Conservation (phyloP, 2,329 filamentous ascomycete genomes). For the Rachicladosporium sp. region DNA sequence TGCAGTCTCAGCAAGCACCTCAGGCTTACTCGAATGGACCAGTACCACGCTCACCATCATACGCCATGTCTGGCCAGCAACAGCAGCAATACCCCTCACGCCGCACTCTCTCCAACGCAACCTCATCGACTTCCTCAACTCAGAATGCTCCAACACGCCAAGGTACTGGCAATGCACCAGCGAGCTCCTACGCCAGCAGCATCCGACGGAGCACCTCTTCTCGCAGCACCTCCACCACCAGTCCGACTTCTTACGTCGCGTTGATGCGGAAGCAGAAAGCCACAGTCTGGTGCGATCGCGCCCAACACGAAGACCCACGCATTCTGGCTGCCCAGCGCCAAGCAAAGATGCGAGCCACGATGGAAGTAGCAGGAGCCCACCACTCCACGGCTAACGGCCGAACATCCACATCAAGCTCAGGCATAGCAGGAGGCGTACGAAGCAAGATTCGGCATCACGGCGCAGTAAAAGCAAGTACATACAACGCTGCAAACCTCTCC, state of each 20-base stretch:
- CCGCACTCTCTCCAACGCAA: constrained; percentile 57
- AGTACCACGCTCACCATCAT: neutral
- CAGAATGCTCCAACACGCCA: constrained; percentile 30
- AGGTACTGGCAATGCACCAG: constrained; percentile 8
- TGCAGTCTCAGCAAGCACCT: constrained; percentile 1
- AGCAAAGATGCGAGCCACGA: constrained; percentile 73
- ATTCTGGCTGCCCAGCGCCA: constrained; percentile 70
- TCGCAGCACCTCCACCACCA: constrained; percentile 48
- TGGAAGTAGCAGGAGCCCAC: constrained; percentile 61
- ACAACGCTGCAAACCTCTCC: constrained; percentile 55
- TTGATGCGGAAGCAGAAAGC: constrained; percentile 95
- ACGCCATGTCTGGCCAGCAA: too few relatives aligned
- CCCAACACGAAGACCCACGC: constrained; percentile 83
- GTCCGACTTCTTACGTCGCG: constrained; percentile 74
- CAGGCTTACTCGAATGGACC: constrained; percentile 1
- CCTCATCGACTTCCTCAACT: constrained; percentile 55
- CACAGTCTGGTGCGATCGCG: constrained; percentile 93
- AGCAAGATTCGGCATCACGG: constrained; percentile 84
- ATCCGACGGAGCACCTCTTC: constrained; percentile 66
- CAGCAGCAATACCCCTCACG: constrained; percentile 14
- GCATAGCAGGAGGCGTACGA: constrained; percentile 43
- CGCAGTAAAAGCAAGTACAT: constrained; percentile 66
- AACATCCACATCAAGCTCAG: constrained; percentile 22
- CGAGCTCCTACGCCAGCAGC: constrained; percentile 4
- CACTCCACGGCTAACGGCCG: constrained; percentile 21